Percentiles rank a stretch among this genome's conserved stretches.
Evolutionary conservation across 2,329 filamentous ascomycete genomes (phyloP).

Genomic region (Ophiostoma novo-ulmi): DNA sequence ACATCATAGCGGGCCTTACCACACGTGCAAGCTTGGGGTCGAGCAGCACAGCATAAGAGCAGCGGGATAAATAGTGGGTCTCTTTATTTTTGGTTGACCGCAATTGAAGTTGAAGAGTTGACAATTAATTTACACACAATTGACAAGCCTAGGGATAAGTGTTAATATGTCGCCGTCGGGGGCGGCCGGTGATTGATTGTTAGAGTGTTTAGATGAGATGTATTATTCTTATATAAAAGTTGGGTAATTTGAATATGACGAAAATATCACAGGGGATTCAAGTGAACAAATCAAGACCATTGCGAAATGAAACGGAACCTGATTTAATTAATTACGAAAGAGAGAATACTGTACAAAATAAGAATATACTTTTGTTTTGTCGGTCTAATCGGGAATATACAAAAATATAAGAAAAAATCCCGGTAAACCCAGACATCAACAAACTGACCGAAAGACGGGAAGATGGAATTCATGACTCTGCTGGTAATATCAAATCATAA

Average conservation of each 20-base stretch:
- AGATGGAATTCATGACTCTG: neutral
- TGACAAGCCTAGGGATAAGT: neutral
- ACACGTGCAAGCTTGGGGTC: slow-evolving; percentile 16
- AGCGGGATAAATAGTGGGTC: neutral
- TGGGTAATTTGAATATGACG: neutral
- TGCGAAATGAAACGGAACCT: neutral
- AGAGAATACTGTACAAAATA: too few relatives aligned
- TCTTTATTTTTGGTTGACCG: neutral
- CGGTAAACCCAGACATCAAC: neutral
- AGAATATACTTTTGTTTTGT: too few relatives aligned
- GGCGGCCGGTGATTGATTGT: neutral
- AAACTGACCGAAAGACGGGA: neutral
- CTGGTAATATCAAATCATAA: neutral
- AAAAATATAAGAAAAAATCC: neutral
- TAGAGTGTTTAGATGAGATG: neutral
- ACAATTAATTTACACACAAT: neutral
- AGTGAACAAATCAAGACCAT: neutral
- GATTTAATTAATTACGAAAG: neutral
- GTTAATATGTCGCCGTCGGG: neutral
- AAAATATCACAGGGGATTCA: neutral
- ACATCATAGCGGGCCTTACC: slow-evolving; percentile 22
- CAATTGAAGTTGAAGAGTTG: neutral
- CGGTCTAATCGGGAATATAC: too few relatives aligned
- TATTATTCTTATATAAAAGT: neutral
- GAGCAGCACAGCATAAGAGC: neutral